phyloP scores from a whole-genome alignment of 208 protist genomes.

The Borovskyia barvae region DNA sequence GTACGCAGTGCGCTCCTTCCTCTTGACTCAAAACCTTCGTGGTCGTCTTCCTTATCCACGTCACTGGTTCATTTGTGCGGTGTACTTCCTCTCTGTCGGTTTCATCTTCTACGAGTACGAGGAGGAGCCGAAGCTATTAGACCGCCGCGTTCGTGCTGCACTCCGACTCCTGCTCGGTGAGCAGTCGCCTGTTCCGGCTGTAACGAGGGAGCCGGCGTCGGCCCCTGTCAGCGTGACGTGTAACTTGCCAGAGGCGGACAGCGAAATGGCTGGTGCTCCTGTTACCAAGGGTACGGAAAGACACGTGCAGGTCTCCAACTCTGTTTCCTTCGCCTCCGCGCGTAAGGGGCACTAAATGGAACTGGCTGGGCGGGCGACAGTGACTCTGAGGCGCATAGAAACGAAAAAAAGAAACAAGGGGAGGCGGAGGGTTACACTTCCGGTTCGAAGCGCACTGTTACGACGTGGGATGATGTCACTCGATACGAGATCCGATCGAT shows the following conservation, averaged over 20 bases:
- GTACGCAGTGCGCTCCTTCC: conserved; percentile 75
- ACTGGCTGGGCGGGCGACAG: too few relatives aligned
- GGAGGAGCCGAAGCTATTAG: conserved; percentile 61
- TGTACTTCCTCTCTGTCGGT: conserved; percentile 72
- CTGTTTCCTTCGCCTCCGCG: conserved; percentile 16
- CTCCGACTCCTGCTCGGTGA: conserved; percentile 59
- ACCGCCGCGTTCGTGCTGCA: conserved; percentile 47
- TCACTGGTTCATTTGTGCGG: conserved; percentile 58
- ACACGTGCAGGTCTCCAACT: conserved; percentile 18
- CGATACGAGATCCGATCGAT: too few relatives aligned
- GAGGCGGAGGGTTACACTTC: background rate
- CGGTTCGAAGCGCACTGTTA: too few relatives aligned
- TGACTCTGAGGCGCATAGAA: background rate
- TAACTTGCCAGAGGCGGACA: too few relatives aligned
- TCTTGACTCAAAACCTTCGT: conserved; percentile 70
- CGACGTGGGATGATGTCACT: too few relatives aligned
- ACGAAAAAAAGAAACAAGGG: background rate
- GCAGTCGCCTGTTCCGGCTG: conserved; percentile 12
- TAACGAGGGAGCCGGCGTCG: too few relatives aligned
- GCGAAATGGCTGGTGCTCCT: too few relatives aligned
- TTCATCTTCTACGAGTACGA: conserved; percentile 84
- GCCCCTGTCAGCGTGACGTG: too few relatives aligned
- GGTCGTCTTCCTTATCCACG: conserved; percentile 74
- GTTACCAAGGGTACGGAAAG: conserved; percentile 1
- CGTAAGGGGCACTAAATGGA: conserved; percentile 9